phyloP scores from a whole-genome alignment of 2,329 filamentous ascomycete species.

The Teratosphaeria destructans region DNA sequence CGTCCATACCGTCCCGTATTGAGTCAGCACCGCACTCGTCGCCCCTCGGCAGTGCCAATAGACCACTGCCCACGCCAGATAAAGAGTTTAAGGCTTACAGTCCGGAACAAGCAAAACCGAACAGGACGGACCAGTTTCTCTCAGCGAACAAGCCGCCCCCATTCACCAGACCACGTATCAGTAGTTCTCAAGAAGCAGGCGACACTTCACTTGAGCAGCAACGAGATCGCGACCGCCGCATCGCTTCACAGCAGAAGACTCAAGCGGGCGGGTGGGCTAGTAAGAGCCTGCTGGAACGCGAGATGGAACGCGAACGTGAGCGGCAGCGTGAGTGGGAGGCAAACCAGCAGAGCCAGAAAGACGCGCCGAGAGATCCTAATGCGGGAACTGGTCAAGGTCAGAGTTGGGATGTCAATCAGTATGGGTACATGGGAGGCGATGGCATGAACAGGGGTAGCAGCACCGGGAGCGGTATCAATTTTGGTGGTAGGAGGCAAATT shows the following conservation, averaged over 20 bases:
- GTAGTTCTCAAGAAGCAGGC: conserved; percentile 39
- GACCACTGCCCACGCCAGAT: conserved; percentile 18
- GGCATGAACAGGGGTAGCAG: conserved; percentile 55
- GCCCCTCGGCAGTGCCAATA: conserved; percentile 11
- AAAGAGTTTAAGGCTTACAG: conserved; percentile 13
- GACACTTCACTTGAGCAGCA: conserved; percentile 29
- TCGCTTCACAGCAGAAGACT: conserved; percentile 49
- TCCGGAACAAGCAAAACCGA: conserved; percentile 16
- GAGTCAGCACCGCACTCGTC: conserved; percentile 9
- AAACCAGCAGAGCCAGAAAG: conserved; percentile 54
- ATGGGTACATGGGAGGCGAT: conserved; percentile 67
- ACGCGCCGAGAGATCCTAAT: conserved; percentile 42
- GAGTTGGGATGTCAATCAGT: conserved; percentile 67
- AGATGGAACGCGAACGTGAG: conserved; percentile 71
- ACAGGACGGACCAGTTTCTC: conserved; percentile 50
- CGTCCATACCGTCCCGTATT: conserved; percentile 7
- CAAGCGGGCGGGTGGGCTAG: conserved; percentile 54
- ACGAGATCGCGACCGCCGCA: conserved; percentile 53
- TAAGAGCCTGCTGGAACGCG: conserved; percentile 63
- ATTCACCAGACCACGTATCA: conserved; percentile 27
- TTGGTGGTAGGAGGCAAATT: conserved; percentile 64
- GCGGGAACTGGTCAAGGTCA: conserved; percentile 59
- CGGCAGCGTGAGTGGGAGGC: conserved; percentile 73
- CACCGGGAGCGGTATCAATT: conserved; percentile 50
- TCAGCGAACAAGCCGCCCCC: conserved; percentile 44